phyloP scores from a whole-genome alignment of 2,329 filamentous ascomycete genomes.

The Epichloe gansuensis region DNA sequence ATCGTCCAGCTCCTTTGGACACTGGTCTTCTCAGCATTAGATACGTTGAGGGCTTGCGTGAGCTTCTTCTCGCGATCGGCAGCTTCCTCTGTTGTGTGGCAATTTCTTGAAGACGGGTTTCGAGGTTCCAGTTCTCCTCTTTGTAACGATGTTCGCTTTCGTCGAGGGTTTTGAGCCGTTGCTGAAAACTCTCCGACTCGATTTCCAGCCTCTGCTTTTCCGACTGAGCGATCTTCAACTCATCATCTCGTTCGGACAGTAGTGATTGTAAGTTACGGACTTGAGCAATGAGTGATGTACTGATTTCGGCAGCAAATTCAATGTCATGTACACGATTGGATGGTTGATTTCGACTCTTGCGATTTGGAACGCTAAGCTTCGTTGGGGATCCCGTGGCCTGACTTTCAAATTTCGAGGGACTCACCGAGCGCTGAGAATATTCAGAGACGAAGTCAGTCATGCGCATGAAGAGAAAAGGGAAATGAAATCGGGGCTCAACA shows the following conservation, averaged over 20 bases:
- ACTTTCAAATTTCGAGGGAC: conserved; percentile 68
- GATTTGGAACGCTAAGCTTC: conserved; percentile 76
- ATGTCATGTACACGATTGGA: conserved; percentile 86
- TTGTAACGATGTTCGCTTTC: conserved; percentile 95
- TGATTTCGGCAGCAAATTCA: conserved; percentile 96
- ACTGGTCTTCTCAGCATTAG: conserved; percentile 62
- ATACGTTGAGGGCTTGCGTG: conserved; percentile 55
- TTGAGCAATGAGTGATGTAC: conserved; percentile 85
- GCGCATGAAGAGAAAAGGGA: not conserved
- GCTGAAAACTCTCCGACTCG: conserved; percentile 66
- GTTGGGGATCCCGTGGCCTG: conserved; percentile 77
- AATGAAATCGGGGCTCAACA: not conserved
- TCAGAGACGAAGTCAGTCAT: conserved; percentile 7
- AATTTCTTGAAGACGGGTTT: conserved; percentile 82
- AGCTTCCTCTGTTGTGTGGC: conserved; percentile 62
- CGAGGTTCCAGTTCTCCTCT: conserved; percentile 96
- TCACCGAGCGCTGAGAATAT: conserved; percentile 48
- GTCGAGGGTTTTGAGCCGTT: conserved; percentile 70
- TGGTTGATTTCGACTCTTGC: conserved; percentile 83
- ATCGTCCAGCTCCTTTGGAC: conserved; percentile 83
- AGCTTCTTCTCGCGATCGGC: conserved; percentile 76
- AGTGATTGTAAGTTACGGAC: conserved; percentile 80
- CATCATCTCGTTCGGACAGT: conserved; percentile 77
- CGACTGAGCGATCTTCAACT: conserved; percentile 59
- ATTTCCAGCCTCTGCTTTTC: conserved; percentile 73